Conservation (phyloP, 768 basidiomycete species). For the Lentinula raphanica region DNA sequence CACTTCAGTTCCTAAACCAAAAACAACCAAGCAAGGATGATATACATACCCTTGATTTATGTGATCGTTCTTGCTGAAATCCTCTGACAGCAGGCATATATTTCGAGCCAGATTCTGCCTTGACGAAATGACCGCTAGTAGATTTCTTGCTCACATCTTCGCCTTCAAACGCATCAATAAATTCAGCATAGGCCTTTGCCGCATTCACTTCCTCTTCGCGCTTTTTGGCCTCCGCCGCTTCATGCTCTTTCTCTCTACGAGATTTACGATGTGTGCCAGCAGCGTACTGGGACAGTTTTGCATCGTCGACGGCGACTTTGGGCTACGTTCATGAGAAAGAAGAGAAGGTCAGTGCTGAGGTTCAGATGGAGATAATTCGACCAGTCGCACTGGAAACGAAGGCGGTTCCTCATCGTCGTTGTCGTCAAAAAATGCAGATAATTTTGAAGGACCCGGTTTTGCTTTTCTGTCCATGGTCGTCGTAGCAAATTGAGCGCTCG, state of each 20-base stretch:
- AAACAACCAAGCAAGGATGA: slow-evolving; percentile 3
- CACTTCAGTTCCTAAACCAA: neutral
- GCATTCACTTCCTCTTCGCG: slow-evolving; percentile 78
- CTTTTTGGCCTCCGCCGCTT: slow-evolving; percentile 86
- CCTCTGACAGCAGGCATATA: slow-evolving; percentile 38
- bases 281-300: slow-evolving; percentile 80
- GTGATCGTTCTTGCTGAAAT: slow-evolving; percentile 23
- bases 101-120: slow-evolving; percentile 45
- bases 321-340: slow-evolving; percentile 54
- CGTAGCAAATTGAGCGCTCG: neutral
- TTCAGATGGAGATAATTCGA: slow-evolving; percentile 54
- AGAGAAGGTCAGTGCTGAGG: slow-evolving; percentile 56
- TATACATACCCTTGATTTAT: slow-evolving; percentile 21
- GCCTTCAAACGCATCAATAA: slow-evolving; percentile 78
- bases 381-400: slow-evolving; percentile 90
- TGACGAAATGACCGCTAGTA: slow-evolving; percentile 54
- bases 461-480: slow-evolving; percentile 58
- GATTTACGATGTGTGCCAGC: slow-evolving; percentile 88
- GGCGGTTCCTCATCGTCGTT: slow-evolving; percentile 75
- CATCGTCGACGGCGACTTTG: slow-evolving; percentile 72
- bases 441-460: slow-evolving; percentile 37
- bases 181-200: slow-evolving; percentile 77
- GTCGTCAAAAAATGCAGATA: slow-evolving; percentile 81
- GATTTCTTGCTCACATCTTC: slow-evolving; percentile 51
- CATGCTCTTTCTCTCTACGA: slow-evolving; percentile 86